phyloP scores from a whole-genome alignment of 2,329 filamentous ascomycete genomes.

The Bipolaris oryzae region DNA sequence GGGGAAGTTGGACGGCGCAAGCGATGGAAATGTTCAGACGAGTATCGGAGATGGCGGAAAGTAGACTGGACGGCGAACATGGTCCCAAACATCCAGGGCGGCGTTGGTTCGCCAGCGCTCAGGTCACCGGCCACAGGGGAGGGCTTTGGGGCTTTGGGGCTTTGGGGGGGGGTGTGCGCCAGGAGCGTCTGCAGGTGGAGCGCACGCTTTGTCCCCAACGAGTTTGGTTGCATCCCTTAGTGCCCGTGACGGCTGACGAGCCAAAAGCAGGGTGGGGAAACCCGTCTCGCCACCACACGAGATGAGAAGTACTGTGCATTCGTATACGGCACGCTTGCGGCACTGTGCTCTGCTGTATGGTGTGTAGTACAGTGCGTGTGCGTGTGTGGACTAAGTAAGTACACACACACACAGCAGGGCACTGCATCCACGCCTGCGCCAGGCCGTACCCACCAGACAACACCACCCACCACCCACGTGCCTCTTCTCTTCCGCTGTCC shows the following conservation, averaged over 20 bases:
- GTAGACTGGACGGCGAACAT: slow-evolving; percentile 17
- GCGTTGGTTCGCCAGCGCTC: slow-evolving; percentile 27
- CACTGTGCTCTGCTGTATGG: no score
- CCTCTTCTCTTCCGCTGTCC: neutral
- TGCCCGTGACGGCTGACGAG: slow-evolving; percentile 27
- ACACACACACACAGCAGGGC: no score
- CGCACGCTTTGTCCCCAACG: slow-evolving; percentile 17
- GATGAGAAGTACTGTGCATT: no score
- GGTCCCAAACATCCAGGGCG: slow-evolving; percentile 15
- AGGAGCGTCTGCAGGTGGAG: slow-evolving; percentile 26
- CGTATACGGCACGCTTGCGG: no score
- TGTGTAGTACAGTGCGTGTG: no score
- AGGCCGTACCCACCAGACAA: neutral
- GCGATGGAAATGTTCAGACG: slow-evolving; percentile 17
- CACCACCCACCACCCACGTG: neutral
- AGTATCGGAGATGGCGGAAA: slow-evolving; percentile 19
- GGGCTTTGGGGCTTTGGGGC: slow-evolving; percentile 25
- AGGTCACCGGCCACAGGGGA: slow-evolving; percentile 28
- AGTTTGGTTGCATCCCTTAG: slow-evolving; percentile 21
- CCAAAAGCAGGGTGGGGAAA: slow-evolving; percentile 27
- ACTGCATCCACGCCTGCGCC: no score
- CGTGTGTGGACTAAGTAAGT: no score
- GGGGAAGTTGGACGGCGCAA: slow-evolving; percentile 15
- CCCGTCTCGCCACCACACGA: slow-evolving; percentile 13
- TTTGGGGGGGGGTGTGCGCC: no score